A percentile compares a stretch with the other conserved stretches of the same genome.
phyloP scores from a whole-genome alignment of 164 flowering plant genomes.

The Litsea cubeba region DNA sequence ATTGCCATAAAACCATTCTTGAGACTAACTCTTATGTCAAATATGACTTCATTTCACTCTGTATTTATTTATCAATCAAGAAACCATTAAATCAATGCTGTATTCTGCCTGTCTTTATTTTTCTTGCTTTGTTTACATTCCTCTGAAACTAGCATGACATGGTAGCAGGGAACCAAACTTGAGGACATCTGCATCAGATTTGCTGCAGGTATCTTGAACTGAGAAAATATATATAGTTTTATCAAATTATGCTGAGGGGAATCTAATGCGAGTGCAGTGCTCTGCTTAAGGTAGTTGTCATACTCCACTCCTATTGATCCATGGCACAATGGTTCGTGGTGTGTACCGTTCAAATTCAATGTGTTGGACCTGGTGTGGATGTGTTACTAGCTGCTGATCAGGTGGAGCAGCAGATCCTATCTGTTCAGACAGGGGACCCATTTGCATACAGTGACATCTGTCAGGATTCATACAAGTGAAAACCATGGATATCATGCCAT shows the following conservation, averaged over 20 bases:
- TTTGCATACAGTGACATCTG: not conserved
- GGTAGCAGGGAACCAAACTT: constrained; percentile 55
- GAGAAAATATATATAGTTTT: not conserved
- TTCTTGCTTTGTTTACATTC: not conserved
- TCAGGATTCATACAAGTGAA: not conserved
- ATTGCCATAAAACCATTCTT: no score
- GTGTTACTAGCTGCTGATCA: not conserved
- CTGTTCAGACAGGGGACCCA: not conserved
- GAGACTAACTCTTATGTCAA: not conserved
- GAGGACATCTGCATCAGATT: constrained; percentile 57
- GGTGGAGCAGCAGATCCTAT: not conserved
- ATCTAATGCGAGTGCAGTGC: not conserved
- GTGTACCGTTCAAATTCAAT: no score
- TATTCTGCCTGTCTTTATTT: not conserved
- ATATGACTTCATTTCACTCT: not conserved
- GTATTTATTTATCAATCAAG: not conserved
- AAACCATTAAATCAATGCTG: not conserved
- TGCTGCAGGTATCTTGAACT: constrained; percentile 44
- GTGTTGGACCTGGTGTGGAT: not conserved
- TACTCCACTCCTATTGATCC: not conserved
- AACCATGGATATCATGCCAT: not conserved
- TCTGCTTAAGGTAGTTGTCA: not conserved
- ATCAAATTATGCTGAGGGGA: not conserved
- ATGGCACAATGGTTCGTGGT: no score
- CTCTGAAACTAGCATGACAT: constrained; percentile 1